phyloP scores from a whole-genome alignment of 2,329 filamentous ascomycete genomes.

The Pyrenophora tritici-repentis region DNA sequence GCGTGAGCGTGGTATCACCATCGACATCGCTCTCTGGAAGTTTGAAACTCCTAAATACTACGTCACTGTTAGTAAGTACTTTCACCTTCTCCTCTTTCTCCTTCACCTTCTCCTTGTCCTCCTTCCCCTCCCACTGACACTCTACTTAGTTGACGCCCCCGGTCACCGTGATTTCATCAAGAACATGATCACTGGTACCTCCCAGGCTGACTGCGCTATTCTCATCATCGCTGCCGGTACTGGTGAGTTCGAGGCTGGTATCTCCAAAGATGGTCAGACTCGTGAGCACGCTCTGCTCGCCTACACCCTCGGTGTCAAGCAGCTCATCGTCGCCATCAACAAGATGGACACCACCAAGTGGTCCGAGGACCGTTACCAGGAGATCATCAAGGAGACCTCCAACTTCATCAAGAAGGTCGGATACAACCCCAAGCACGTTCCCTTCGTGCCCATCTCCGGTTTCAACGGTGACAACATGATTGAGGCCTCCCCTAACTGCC shows the following conservation, averaged over 20 bases:
- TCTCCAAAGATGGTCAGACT: conserved; percentile 99
- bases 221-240: conserved; percentile 99
- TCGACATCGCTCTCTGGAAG: conserved; percentile 99
- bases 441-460: conserved; percentile 99
- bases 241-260: conserved; percentile 99
- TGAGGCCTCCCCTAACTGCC: conserved; percentile 83
- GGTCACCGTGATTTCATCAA: conserved; percentile 99
- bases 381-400: conserved; percentile 99
- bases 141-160: too few species aligned
- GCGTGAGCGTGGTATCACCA: conserved; percentile 99
- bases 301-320: conserved; percentile 99
- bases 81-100: too few species aligned
- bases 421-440: conserved; percentile 98
- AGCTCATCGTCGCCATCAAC: conserved; percentile 99
- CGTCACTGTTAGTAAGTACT: conserved; percentile 97
- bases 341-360: conserved; percentile 99
- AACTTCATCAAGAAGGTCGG: conserved; percentile 99
- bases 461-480: conserved; percentile 99
- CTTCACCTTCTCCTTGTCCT: too few species aligned
- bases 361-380: conserved; percentile 93
- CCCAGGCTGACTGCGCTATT: conserved; percentile 99
- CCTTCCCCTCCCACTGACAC: too few species aligned
- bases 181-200: conserved; percentile 99
- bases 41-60: conserved; percentile 99
- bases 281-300: conserved; percentile 99